Conservation (phyloP, 2,329 filamentous ascomycete species). For the Fonsecaea pugnacius region DNA sequence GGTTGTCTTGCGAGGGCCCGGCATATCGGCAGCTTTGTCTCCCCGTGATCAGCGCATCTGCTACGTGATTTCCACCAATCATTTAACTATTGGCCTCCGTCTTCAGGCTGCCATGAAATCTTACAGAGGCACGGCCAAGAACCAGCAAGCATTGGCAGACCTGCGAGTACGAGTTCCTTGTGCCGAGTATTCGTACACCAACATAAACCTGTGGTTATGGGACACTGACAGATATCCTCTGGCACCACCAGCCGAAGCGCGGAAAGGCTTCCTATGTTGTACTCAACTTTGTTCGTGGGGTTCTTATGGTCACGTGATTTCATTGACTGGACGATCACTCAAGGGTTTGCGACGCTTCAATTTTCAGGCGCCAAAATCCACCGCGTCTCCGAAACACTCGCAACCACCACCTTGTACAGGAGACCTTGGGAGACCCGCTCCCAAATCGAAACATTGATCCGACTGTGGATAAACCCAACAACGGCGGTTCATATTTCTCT, state of each 20-base stretch:
- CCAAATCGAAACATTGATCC: conserved; percentile 4
- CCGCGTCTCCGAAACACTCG: conserved; percentile 22
- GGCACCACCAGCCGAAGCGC: background rate
- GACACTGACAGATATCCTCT: background rate
- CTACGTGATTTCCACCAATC: conserved; percentile 11
- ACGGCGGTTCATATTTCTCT: background rate
- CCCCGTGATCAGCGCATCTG: conserved; percentile 14
- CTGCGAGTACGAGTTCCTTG: too few species aligned
- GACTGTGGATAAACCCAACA: background rate
- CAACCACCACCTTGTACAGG: conserved; percentile 1
- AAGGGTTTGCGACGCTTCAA: background rate
- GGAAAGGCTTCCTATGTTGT: background rate
- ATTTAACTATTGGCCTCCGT: background rate
- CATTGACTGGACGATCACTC: background rate
- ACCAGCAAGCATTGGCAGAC: background rate
- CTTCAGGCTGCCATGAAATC: conserved; percentile 16
- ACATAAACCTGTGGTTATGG: background rate
- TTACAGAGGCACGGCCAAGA: conserved; percentile 1
- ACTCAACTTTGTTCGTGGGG: background rate
- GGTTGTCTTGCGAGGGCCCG: background rate
- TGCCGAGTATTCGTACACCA: too few species aligned
- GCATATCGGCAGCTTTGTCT: conserved; percentile 15
- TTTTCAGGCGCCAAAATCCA: conserved; percentile 6
- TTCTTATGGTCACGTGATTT: background rate
- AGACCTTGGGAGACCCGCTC: conserved; percentile 5